Evolutionary conservation across 2,329 filamentous ascomycete genomes (phyloP).

Genomic region (Domatiomyces globalis): DNA sequence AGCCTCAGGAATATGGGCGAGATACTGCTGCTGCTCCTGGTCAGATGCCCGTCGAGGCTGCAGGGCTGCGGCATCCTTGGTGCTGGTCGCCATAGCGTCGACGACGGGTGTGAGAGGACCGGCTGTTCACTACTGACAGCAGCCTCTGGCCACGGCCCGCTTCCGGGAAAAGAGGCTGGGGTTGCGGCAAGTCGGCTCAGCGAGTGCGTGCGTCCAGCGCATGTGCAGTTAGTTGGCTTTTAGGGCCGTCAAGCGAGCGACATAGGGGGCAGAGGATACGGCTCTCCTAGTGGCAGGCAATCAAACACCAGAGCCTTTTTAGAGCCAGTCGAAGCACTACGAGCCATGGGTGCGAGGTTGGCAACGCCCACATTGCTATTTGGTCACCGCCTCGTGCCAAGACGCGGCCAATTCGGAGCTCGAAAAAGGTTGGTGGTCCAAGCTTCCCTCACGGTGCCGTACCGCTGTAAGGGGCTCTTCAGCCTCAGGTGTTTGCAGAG

Average conservation of each 20-base stretch:
- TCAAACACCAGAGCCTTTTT: background rate
- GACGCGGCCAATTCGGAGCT: background rate
- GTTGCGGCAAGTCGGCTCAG: background rate
- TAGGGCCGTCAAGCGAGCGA: background rate
- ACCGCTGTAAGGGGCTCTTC: background rate
- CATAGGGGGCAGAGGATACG: background rate
- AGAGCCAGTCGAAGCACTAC: background rate
- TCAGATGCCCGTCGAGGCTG: background rate
- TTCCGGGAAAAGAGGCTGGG: background rate
- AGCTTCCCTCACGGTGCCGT: background rate
- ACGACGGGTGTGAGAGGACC: background rate
- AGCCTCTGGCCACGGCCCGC: background rate
- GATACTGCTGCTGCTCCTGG: background rate
- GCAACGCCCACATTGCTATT: background rate
- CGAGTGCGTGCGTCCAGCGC: constrained; percentile 2
- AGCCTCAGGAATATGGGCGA: background rate
- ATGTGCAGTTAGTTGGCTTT: background rate
- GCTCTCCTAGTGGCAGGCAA: background rate
- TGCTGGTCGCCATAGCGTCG: background rate
- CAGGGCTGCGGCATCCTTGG: background rate
- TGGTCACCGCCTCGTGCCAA: background rate
- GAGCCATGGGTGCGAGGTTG: background rate
- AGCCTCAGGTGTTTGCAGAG: background rate
- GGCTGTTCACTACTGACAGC: background rate
- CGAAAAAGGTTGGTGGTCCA: background rate